phyloP scores from a whole-genome alignment of 176 grass and related monocot species.

The Eragrostis nindensis region DNA sequence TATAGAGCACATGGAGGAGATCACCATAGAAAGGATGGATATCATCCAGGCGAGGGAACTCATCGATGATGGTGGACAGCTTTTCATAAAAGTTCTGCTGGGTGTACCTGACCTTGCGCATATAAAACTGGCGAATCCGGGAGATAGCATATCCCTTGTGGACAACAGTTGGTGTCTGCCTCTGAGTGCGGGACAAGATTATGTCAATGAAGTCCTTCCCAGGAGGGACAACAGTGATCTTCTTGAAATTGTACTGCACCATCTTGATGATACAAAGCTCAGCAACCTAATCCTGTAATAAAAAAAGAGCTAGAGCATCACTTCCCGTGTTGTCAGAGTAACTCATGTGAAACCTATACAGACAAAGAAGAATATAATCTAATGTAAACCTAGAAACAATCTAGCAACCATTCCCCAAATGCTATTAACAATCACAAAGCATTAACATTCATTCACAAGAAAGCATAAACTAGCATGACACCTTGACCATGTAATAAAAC shows the following conservation, averaged over 20 bases:
- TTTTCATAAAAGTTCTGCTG: constrained; percentile 85
- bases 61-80: constrained; percentile 70
- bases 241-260: constrained; percentile 88
- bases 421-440: not conserved
- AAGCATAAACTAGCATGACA: not conserved
- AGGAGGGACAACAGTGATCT: constrained; percentile 70
- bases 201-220: constrained; percentile 86
- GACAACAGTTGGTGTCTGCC: constrained; percentile 83
- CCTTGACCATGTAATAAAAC: not conserved
- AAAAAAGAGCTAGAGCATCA: too few relatives aligned
- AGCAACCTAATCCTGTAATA: constrained; percentile 1
- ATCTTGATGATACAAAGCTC: constrained; percentile 39
- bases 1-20: constrained; percentile 77
- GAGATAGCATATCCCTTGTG: constrained; percentile 78
- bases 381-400: not conserved
- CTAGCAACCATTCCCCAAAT: not conserved
- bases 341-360: not conserved
- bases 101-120: constrained; percentile 73
- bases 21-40: constrained; percentile 79
- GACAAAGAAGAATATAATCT: not conserved
- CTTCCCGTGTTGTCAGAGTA: too few relatives aligned
- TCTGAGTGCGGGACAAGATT: constrained; percentile 76
- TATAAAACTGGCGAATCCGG: constrained; percentile 77
- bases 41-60: constrained; percentile 67
- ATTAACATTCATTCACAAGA: not conserved